Conservation (phyloP, 2,329 filamentous ascomycete species). For the Claviceps maximensis region DNA sequence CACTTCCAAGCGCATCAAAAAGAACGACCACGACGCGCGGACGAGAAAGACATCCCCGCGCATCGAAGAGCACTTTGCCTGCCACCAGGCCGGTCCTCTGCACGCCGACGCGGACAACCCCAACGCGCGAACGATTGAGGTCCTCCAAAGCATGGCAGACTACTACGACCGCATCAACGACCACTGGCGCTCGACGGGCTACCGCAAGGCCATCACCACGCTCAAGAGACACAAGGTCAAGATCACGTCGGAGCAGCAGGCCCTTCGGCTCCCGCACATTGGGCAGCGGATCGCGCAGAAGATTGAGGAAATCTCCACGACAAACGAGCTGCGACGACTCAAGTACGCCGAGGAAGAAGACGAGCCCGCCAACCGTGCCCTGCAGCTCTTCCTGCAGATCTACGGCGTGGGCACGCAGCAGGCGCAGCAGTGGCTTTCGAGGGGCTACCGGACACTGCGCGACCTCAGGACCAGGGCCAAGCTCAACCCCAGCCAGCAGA, state of each 20-base stretch:
- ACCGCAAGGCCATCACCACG: constrained; percentile 63
- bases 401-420: constrained; percentile 64
- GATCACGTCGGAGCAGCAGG: constrained; percentile 57
- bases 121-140: constrained; percentile 61
- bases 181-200: constrained; percentile 61
- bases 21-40: background rate
- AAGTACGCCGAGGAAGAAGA: constrained; percentile 46
- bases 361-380: constrained; percentile 50
- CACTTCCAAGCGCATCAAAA: background rate
- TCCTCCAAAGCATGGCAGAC: constrained; percentile 65
- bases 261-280: constrained; percentile 52
- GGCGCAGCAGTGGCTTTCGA: constrained; percentile 62
- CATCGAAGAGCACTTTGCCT: constrained; percentile 39
- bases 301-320: constrained; percentile 78
- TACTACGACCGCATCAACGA: constrained; percentile 68
- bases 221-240: constrained; percentile 51
- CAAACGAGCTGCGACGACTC: constrained; percentile 56
- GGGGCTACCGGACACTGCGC: constrained; percentile 60
- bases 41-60: constrained; percentile 14
- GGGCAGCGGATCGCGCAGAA: constrained; percentile 65
- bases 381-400: constrained; percentile 61
- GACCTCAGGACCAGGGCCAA: constrained; percentile 51
- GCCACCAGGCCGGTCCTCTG: constrained; percentile 37
- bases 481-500: constrained; percentile 54
- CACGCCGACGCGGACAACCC: constrained; percentile 41